Conservation (phyloP, 495 filamentous ascomycete species). For the Penicillium egyptiacum region DNA sequence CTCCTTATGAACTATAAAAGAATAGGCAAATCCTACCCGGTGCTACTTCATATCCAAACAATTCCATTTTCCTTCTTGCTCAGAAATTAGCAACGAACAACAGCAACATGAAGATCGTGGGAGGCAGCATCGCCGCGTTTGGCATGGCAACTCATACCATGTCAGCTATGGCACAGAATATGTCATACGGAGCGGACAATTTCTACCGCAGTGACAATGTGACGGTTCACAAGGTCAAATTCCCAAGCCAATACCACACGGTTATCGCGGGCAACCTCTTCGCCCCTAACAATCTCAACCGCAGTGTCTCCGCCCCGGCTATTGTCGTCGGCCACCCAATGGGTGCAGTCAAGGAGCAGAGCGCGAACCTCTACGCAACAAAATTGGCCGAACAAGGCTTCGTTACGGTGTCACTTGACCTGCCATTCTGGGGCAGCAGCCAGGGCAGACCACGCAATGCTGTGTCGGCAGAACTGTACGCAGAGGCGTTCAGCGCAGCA, state of each 20-base stretch:
- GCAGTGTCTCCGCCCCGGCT: conserved; percentile 14
- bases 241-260: conserved; percentile 25
- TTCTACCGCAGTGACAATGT: conserved; percentile 32
- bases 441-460: conserved; percentile 36
- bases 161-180: conserved; percentile 27
- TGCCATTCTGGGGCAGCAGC: conserved; percentile 38
- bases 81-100: too few relatives aligned
- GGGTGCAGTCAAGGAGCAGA: conserved; percentile 45
- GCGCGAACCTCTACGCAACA: conserved; percentile 36
- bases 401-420: conserved; percentile 36
- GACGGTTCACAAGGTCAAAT: conserved; percentile 21
- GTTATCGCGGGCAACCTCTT: conserved; percentile 28
- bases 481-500: conserved; percentile 40
- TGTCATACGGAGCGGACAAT: conserved; percentile 32
- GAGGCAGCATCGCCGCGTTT: conserved; percentile 10
- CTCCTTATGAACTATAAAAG: too few relatives aligned
- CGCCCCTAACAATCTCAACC: conserved; percentile 15
- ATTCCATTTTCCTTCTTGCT: too few relatives aligned
- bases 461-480: conserved; percentile 37
- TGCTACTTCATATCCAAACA: too few relatives aligned
- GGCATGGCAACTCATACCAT: conserved; percentile 6
- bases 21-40: too few relatives aligned
- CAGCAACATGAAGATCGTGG: too few relatives aligned
- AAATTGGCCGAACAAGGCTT: conserved; percentile 41
- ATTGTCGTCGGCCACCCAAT: conserved; percentile 36